Percentiles rank a stretch among this genome's conserved stretches.
Conservation (phyloP, 106 monocot genomes). For the Acorus calamus region DNA sequence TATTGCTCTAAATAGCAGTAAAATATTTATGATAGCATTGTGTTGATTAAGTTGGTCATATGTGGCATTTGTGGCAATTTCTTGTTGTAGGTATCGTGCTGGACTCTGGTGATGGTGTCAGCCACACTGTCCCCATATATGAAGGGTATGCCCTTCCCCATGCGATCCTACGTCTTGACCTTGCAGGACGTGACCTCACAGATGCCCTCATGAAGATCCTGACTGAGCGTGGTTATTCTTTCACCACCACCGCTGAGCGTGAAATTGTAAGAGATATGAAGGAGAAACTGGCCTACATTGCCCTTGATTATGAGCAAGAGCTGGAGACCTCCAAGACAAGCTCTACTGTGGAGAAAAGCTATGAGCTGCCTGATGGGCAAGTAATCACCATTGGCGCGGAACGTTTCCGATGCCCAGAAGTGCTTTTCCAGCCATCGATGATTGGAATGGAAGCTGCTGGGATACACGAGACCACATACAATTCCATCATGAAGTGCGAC, state of each 20-base stretch:
- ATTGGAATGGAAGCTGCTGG: constrained; percentile 6
- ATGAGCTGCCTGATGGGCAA: constrained; percentile 3
- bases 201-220: constrained; percentile 9
- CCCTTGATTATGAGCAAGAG: constrained; percentile 2
- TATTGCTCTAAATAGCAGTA: no score
- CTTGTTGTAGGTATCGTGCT: neutral
- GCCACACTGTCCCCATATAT: constrained; percentile 5
- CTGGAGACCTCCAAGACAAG: constrained; percentile 1
- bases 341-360: constrained; percentile 1
- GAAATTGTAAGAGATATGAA: constrained; percentile 5
- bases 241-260: constrained; percentile 5
- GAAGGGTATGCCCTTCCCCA: constrained; percentile 5
- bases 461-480: neutral
- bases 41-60: no score
- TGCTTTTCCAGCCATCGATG: constrained; percentile 4
- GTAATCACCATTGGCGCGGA: constrained; percentile 6
- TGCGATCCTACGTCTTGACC: constrained; percentile 3
- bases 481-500: no score
- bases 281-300: constrained; percentile 4
- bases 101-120: constrained; percentile 8
- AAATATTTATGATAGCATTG: no score
- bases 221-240: constrained; percentile 5
- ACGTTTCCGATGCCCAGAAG: constrained; percentile 6
- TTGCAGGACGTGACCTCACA: constrained; percentile 2
- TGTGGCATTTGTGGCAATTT: no score